Evolutionary conservation across 2,329 filamentous ascomycete species (phyloP), one percentile per base, ranked within the genome.

Genomic region (Cladobotryum mycophilum): DNA sequence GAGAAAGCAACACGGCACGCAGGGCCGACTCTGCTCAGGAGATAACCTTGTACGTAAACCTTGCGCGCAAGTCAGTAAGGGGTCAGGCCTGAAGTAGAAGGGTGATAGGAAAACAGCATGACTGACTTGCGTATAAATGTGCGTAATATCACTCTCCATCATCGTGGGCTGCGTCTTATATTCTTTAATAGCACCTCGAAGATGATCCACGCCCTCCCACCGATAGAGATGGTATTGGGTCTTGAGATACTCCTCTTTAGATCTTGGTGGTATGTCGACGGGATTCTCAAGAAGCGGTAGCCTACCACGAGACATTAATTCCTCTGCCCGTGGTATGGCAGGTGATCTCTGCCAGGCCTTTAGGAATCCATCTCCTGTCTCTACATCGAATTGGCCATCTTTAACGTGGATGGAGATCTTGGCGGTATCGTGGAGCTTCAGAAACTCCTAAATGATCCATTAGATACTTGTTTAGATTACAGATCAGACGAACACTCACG

Each of bases 181-280:
- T 12, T 74, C 67, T 0, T 71, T 68, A 1, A 95, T 76, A 0
- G 87, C 83, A 54, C 81, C 76, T 6, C 89, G 79, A 0, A 96
- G 72, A 1, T 84, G 78, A 12, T 85, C 79, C 3, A 88, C 72
- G 0, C 82, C 80, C 61, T 96, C 89, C 60, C 89, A 86, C 3
- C 90, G 78, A 7, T 89, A 74, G 2, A 96, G 76, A 3, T 81
- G 73, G 61, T 93, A 95, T 45, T 95, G 88, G 0, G 81, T 78
- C 33, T 80, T 72, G 0, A 96, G 71, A 52, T 95, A 96, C 0
- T 76, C 72, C 4, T 55, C 43, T 17, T 64, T 65, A 2, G 55
- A 41, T 17, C 54, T 43, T 41, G 49, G 49, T 13, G 40, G 47
- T 4, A 45, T 37, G 3, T 49, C 30, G 3, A 47, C 37, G 1